These are phyloP conservation scores for Pseudogymnoascus sp. DNA, from an alignment of 2,329 filamentous ascomycete species.

Conservation along the genomic window DNA sequence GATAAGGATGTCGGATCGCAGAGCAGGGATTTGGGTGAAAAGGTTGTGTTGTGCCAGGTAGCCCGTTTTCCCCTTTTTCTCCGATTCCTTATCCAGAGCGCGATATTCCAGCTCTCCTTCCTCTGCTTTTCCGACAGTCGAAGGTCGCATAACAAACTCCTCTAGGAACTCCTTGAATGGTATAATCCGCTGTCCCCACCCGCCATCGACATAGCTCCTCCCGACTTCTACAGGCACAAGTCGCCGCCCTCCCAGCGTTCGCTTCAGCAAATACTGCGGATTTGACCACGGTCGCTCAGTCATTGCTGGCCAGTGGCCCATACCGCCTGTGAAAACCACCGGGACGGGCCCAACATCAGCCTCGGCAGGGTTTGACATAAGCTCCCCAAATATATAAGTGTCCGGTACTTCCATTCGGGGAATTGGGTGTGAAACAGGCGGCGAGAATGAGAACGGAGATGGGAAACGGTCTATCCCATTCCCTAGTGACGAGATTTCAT, in stretches of 20 bases:
- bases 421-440: constrained; percentile 35
- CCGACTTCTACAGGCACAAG: constrained; percentile 83
- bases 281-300: constrained; percentile 58
- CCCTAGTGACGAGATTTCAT: neutral
- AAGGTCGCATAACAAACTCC: constrained; percentile 18
- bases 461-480: constrained; percentile 15
- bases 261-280: constrained; percentile 63
- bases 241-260: constrained; percentile 66
- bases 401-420: constrained; percentile 37
- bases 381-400: constrained; percentile 51
- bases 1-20: constrained; percentile 66
- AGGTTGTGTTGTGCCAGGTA: constrained; percentile 93
- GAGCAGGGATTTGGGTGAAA: constrained; percentile 67
- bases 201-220: constrained; percentile 75
- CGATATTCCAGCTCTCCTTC: constrained; percentile 11
- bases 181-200: constrained; percentile 76
- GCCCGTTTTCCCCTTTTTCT: constrained; percentile 31
- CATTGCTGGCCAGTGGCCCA: constrained; percentile 71
- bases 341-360: constrained; percentile 42
- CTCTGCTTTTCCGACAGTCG: neutral
- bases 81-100: constrained; percentile 13
- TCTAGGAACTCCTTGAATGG: constrained; percentile 63
- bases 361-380: constrained; percentile 41
- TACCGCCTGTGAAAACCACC: constrained; percentile 58
- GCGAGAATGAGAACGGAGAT: constrained; percentile 29